These are phyloP conservation scores for Pichia gijzeniarum DNA, from an alignment of 805 yeast genomes.

Conservation along the genomic window DNA sequence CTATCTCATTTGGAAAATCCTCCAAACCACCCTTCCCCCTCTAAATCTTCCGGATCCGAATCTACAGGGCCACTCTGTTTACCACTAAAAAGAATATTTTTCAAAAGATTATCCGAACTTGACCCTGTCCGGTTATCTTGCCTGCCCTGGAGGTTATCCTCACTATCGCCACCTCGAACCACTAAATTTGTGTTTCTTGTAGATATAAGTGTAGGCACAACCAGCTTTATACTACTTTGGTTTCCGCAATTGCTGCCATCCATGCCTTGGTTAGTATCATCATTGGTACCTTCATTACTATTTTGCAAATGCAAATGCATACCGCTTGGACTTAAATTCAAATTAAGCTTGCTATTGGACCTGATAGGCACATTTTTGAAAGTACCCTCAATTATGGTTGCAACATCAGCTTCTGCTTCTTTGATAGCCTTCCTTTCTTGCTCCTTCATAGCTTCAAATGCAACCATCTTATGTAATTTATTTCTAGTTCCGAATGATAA, in stretches of 20 bases:
- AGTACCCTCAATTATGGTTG: slow-evolving; percentile 16
- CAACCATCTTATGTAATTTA: background rate
- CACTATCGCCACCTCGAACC: slow-evolving; percentile 1
- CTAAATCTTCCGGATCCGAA: background rate
- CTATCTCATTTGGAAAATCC: slow-evolving; percentile 11
- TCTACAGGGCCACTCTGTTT: background rate
- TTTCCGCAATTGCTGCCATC: background rate
- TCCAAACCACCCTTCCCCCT: slow-evolving; percentile 15
- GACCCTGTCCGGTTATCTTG: background rate
- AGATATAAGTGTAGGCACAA: slow-evolving; percentile 10
- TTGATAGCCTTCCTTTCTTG: background rate
- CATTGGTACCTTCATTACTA: background rate
- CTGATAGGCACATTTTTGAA: slow-evolving; percentile 14
- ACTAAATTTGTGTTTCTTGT: slow-evolving; percentile 4
- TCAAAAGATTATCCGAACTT: background rate
- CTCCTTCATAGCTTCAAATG: background rate
- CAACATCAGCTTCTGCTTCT: slow-evolving; percentile 4
- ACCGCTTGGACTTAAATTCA: background rate
- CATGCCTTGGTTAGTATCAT: background rate
- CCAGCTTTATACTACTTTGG: slow-evolving; percentile 3
- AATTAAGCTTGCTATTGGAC: slow-evolving; percentile 6
- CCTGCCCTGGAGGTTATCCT: background rate
- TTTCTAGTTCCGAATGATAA: slow-evolving; percentile 13
- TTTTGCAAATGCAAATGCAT: background rate
- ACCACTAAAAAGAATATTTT: background rate